A percentile compares a stretch with the other conserved stretches of the same genome.
phyloP scores from a whole-genome alignment of 169 alveolate genomes.

The Babesia divergens region DNA sequence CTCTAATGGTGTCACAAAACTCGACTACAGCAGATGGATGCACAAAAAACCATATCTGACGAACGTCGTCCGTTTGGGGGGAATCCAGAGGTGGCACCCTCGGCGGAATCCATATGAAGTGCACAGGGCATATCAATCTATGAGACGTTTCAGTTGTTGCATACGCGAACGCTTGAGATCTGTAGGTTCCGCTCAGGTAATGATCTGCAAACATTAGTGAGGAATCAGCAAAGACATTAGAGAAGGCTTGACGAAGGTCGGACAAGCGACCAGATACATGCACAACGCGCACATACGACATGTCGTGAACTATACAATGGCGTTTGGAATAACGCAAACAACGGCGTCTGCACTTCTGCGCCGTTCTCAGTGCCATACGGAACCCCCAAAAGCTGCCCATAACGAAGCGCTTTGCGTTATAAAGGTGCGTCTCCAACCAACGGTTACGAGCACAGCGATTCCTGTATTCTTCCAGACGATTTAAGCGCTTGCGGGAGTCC shows the following conservation, averaged over 20 bases:
- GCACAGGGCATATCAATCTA: constrained; percentile 40
- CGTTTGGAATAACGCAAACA: constrained; percentile 19
- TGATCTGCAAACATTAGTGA: constrained; percentile 32
- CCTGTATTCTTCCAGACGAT: constrained; percentile 66
- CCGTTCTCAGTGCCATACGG: constrained; percentile 74
- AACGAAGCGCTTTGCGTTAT: constrained; percentile 89
- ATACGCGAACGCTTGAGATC: constrained; percentile 33
- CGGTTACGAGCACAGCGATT: constrained; percentile 70
- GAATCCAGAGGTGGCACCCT: neutral
- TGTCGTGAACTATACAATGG: constrained; percentile 46
- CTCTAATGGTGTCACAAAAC: constrained; percentile 5
- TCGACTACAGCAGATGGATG: constrained; percentile 47
- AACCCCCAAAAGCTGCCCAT: constrained; percentile 86
- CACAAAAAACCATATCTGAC: constrained; percentile 57
- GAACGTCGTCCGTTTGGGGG: neutral
- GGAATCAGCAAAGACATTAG: constrained; percentile 24
- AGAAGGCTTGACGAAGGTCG: constrained; percentile 11
- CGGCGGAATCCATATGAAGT: constrained; percentile 50
- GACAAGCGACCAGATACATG: constrained; percentile 36
- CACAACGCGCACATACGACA: constrained; percentile 39
- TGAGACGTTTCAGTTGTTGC: neutral
- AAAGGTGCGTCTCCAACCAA: constrained; percentile 91
- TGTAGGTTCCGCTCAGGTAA: constrained; percentile 6
- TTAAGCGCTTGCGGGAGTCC: constrained; percentile 63
- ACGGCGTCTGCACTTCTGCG: constrained; percentile 55